A percentile compares a stretch with the other conserved stretches of the same genome.
phyloP scores from a whole-genome alignment of 2,329 filamentous ascomycete species.

The Metarhizium robertsii region DNA sequence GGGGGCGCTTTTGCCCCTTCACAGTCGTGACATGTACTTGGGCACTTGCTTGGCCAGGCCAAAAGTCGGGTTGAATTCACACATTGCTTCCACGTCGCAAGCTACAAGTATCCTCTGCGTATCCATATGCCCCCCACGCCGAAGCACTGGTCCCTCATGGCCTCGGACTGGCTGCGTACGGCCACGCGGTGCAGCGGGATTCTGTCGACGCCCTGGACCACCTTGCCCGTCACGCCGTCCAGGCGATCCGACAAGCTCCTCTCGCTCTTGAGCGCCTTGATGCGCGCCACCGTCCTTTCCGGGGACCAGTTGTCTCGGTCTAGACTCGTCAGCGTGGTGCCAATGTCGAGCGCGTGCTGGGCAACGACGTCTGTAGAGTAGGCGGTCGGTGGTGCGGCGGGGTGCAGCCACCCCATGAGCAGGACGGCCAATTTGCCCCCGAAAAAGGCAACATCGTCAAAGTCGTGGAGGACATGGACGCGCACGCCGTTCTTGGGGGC shows the following conservation, averaged over 20 bases:
- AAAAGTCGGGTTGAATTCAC: too few species aligned
- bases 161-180: constrained; percentile 40
- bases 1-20: too few species aligned
- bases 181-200: constrained; percentile 51
- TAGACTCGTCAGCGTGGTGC: constrained; percentile 35
- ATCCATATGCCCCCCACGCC: constrained; percentile 43
- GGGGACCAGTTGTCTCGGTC: constrained; percentile 36
- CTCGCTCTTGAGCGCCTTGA: constrained; percentile 29
- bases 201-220: constrained; percentile 46
- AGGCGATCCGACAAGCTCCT: constrained; percentile 35
- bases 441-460: constrained; percentile 29
- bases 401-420: constrained; percentile 51
- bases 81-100: too few species aligned
- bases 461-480: constrained; percentile 45
- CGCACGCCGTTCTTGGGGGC: constrained; percentile 40
- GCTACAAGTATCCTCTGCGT: not conserved
- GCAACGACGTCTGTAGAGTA: constrained; percentile 16
- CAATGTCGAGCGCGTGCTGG: constrained; percentile 29
- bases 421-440: constrained; percentile 39
- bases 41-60: too few species aligned
- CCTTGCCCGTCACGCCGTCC: constrained; percentile 35
- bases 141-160: constrained; percentile 34
- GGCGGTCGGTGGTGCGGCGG: constrained; percentile 10
- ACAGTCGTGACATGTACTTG: too few species aligned
- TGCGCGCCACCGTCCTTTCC: constrained; percentile 26